phyloP scores from a whole-genome alignment of 1,284 basidiomycete genomes.

The Marasmius tenuissimus region DNA sequence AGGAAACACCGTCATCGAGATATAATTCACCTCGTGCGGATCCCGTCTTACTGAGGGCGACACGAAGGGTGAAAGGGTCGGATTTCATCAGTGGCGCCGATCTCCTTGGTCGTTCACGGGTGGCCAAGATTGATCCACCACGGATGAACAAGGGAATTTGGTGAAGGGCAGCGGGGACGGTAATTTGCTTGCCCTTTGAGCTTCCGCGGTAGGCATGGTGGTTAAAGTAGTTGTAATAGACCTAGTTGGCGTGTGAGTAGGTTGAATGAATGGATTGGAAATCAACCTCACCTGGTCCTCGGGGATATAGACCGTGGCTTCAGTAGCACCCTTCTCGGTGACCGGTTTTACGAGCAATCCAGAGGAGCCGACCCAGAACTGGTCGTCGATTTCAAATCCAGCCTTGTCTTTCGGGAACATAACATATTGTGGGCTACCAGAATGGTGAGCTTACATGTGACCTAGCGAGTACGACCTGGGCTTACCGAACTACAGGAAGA shows the following conservation, averaged over 20 bases:
- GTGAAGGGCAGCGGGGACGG: constrained; percentile 75
- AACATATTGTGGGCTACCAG: constrained; percentile 84
- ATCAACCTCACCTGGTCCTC: constrained; percentile 73
- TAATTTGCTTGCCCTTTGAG: constrained; percentile 63
- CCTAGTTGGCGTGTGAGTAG: constrained; percentile 38
- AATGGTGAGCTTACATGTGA: neutral
- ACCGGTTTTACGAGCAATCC: constrained; percentile 94
- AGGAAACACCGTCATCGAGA: constrained; percentile 93
- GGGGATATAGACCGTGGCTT: constrained; percentile 81
- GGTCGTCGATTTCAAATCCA: constrained; percentile 91
- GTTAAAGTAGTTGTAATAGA: constrained; percentile 95
- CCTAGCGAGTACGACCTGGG: neutral
- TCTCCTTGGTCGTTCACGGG: constrained; percentile 85
- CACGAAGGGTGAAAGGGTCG: constrained; percentile 92
- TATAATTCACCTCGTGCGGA: constrained; percentile 85
- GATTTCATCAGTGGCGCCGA: constrained; percentile 86
- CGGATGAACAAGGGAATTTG: constrained; percentile 86
- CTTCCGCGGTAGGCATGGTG: constrained; percentile 66
- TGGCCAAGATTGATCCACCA: constrained; percentile 89
- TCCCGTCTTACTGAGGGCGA: constrained; percentile 73
- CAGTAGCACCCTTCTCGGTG: constrained; percentile 70
- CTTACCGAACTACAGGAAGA: constrained; percentile 76
- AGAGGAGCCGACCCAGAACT: constrained; percentile 89
- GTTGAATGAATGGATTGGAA: neutral
- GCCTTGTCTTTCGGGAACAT: constrained; percentile 85